Base-by-base conservation (phyloP, 176 grass and related monocot genomes). In the Musa itinerans region DNA sequence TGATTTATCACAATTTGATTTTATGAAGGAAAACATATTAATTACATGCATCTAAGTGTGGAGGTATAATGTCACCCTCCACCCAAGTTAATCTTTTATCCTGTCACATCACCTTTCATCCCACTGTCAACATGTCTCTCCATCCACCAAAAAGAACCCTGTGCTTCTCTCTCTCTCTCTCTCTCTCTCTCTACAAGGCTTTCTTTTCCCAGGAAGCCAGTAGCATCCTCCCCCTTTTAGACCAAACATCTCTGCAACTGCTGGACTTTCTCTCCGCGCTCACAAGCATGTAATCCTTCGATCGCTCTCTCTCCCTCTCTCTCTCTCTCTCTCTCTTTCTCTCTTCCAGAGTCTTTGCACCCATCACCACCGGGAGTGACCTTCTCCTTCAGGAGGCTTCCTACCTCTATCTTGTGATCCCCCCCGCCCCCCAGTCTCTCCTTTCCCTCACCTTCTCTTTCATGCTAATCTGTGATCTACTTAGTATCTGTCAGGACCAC, bases 31-130 rank as follows among this genome's bases (percentile, higher is more conserved):
- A 43, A 43, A 43, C 34, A 43, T 43, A 4, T 43, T 43, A 43
- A 43, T 43, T 43, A 43, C 34, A 43, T 0, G 34, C 34, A 43
- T 5, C 34, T 6, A 5, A 0, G 4, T 43, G 34, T 43, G 34
- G 34, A 0, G 34, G 34, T 43, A 43, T 43, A 43, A 0, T 43
- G 34, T 61, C 5, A 61, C 15, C 57, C n/a, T 19, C 17, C 57
- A 61, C 57, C 57, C 26, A 52, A 73, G 53, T 56, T 9, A 16
- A 53, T 67, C 58, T 85, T 85, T 77, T 87, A 79, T 85, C 70
- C 54, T 23, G 82, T 96, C 92, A 92, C 82, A 83, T 96, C 89
- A 87, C 64, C 89, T 87, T 96, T 89, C 87, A 77, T 81, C 81
- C 81, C 72, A 61, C 57, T 61, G 57, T 61, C 57, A 4, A 2